Evolutionary conservation across 2,329 filamentous ascomycete genomes (phyloP), one percentile per base, ranked within the genome.

Genomic region (Iodosphaeria phyllophila): DNA sequence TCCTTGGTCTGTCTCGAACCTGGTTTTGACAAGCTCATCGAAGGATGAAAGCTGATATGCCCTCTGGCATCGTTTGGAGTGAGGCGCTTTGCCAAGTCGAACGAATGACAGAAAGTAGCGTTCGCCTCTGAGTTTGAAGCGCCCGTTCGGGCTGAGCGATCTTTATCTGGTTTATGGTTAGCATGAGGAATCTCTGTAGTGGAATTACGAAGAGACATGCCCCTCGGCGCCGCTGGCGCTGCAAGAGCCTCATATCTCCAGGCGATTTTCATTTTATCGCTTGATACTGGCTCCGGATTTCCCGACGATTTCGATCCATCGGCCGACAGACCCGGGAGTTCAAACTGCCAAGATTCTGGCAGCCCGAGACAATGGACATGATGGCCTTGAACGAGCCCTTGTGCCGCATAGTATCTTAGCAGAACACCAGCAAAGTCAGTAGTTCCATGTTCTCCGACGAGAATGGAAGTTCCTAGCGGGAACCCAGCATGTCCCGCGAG

Each of bases 181-280:
- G 35, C 19, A 13, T 11, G 4, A 20, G 18, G 19, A 9, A n/a
- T 13, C 8, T 12, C 4, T 20, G 22, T 8, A 14, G 10, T 12
- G 11, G 7, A 7, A 15, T 21, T 17, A n/a, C n/a, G n/a, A 8
- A 28, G 21, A n/a, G 13, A 43, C 64, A 50, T 58, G 76, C 74
- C 71, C 72, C 69, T 63, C 26, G 59, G 51, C 30, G 58, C 60
- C 20, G 70, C 70, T 37, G 72, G 73, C 35, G 76, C 74, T 10
- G 77, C 76, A 26, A 95, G 50, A 17, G 71, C 66, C 49, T 95
- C 84, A 52, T 98, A 98, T 47, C 89, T 66, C 89, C 89, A 98
- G 4, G 89, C 89, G 55, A 98, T 98, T 55, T 92, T 95, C 89
- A 98, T 95, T 49, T 74, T 84, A 33, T 86, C 77, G 9, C 61